phyloP scores from a whole-genome alignment of 1,284 basidiomycete species.

The Earliella scabrosa region DNA sequence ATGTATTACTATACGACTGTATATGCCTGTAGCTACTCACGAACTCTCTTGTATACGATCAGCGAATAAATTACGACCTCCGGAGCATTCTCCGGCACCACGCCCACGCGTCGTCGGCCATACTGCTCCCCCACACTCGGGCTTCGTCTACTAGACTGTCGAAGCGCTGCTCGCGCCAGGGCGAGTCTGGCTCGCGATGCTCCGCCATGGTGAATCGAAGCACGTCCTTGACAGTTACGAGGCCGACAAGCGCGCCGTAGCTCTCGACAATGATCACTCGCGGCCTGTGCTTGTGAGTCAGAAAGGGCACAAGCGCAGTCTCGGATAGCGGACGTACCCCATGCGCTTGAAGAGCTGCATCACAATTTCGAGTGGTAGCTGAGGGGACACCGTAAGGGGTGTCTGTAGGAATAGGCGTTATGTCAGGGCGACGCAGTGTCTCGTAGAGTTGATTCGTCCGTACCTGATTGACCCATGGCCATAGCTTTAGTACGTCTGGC shows the following conservation, averaged over 20 bases:
- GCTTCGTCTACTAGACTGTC: slow-evolving; percentile 56
- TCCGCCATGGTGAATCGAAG: slow-evolving; percentile 73
- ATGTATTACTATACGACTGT: slow-evolving; percentile 18
- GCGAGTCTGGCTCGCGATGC: slow-evolving; percentile 39
- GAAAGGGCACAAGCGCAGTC: neutral
- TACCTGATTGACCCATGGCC: slow-evolving; percentile 93
- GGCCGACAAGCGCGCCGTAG: slow-evolving; percentile 80
- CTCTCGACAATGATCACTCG: slow-evolving; percentile 93
- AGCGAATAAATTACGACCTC: slow-evolving; percentile 31
- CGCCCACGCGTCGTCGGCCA: slow-evolving; percentile 40
- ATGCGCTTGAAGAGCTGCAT: slow-evolving; percentile 96
- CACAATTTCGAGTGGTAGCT: slow-evolving; percentile 93
- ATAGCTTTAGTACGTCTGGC: slow-evolving; percentile 72
- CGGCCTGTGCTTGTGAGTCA: slow-evolving; percentile 57
- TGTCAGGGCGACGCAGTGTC: no score
- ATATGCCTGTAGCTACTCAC: slow-evolving; percentile 2
- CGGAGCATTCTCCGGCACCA: slow-evolving; percentile 47
- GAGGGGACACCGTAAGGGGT: slow-evolving; percentile 91
- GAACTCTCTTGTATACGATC: neutral
- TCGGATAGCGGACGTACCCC: slow-evolving; percentile 67
- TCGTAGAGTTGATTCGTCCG: no score
- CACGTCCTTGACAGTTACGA: slow-evolving; percentile 97
- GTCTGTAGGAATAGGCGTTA: no score
- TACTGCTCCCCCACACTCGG: slow-evolving; percentile 57
- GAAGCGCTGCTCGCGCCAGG: slow-evolving; percentile 58